A percentile compares a stretch with the other conserved stretches of the same genome.
Evolutionary conservation across 352 stramenopile genomes (phyloP).

Genomic region (Globisporangium spinosum): DNA sequence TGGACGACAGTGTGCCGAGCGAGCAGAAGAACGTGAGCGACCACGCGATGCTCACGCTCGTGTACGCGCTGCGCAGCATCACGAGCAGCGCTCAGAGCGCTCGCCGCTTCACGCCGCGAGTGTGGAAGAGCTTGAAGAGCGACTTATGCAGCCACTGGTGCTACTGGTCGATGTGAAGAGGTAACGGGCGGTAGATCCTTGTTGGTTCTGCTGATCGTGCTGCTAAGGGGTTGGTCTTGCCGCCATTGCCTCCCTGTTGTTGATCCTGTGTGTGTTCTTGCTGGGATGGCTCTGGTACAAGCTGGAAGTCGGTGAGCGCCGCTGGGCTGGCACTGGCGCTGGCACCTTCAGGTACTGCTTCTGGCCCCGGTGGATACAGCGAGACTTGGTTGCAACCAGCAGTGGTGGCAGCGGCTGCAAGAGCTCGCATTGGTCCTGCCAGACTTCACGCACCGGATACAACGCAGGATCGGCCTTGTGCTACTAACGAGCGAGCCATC

Average conservation of each 20-base stretch:
- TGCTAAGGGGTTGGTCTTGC: not conserved
- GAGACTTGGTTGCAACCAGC: not conserved
- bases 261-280: not conserved
- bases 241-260: not conserved
- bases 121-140: not conserved
- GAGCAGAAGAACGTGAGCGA: slow-evolving; percentile 6
- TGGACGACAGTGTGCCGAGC: slow-evolving; percentile 20
- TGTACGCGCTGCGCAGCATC: slow-evolving; percentile 5
- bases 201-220: not conserved
- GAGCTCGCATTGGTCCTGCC: not conserved
- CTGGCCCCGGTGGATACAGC: not conserved
- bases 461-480: too few species aligned
- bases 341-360: not conserved
- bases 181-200: not conserved
- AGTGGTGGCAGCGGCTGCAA: not conserved
- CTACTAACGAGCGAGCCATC: too few species aligned
- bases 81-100: not conserved
- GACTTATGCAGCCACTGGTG: not conserved
- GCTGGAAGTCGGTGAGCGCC: not conserved
- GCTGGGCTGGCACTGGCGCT: not conserved
- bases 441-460: too few species aligned
- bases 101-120: not conserved
- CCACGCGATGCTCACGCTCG: slow-evolving; percentile 1
- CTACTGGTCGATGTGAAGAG: not conserved
- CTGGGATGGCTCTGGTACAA: not conserved